A percentile compares a stretch with the other conserved stretches of the same genome.
These are phyloP conservation scores for Mycocentrospora acerina DNA, from an alignment of 2,329 filamentous ascomycete genomes.

Conservation along the genomic window DNA sequence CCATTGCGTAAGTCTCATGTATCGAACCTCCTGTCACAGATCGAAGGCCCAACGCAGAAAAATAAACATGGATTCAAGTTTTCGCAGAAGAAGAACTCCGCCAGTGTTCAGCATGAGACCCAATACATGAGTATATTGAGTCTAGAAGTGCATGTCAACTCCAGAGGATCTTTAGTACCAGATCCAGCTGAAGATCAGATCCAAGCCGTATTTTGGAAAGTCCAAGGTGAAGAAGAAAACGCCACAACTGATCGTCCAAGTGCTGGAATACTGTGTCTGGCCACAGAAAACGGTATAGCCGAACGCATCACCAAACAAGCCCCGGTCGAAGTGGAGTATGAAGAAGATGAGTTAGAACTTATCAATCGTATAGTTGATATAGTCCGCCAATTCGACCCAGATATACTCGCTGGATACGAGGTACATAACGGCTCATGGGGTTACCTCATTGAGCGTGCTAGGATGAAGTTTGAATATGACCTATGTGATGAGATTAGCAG, in stretches of 20 bases:
- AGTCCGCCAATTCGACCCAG: slow-evolving; percentile 81
- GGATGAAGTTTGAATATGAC: slow-evolving; percentile 83
- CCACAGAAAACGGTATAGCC: slow-evolving; percentile 60
- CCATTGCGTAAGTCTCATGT: slow-evolving; percentile 14
- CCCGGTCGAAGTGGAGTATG: slow-evolving; percentile 66
- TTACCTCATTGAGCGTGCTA: slow-evolving; percentile 87
- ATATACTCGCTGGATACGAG: slow-evolving; percentile 92
- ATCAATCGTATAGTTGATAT: slow-evolving; percentile 85
- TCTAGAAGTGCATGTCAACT: slow-evolving; percentile 88
- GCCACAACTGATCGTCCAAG: slow-evolving; percentile 57
- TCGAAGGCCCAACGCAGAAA: slow-evolving; percentile 83
- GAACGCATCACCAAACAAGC: slow-evolving; percentile 64
- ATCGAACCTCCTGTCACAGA: slow-evolving; percentile 67
- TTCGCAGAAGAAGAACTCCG: slow-evolving; percentile 72
- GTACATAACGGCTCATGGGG: slow-evolving; percentile 95
- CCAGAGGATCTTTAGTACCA: slow-evolving; percentile 74
- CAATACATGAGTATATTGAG: slow-evolving; percentile 98
- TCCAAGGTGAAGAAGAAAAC: slow-evolving; percentile 76
- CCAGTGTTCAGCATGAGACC: slow-evolving; percentile 77
- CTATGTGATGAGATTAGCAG: slow-evolving; percentile 89
- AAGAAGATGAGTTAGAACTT: slow-evolving; percentile 79
- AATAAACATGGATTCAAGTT: slow-evolving; percentile 84
- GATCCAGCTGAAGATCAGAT: slow-evolving; percentile 91
- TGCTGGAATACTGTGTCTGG: slow-evolving; percentile 73
- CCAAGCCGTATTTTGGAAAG: slow-evolving; percentile 84